Percentiles rank a stretch among this genome's conserved stretches.
These are phyloP conservation scores for Terana coerulea DNA, from an alignment of 768 basidiomycete genomes.

Conservation along the genomic window DNA sequence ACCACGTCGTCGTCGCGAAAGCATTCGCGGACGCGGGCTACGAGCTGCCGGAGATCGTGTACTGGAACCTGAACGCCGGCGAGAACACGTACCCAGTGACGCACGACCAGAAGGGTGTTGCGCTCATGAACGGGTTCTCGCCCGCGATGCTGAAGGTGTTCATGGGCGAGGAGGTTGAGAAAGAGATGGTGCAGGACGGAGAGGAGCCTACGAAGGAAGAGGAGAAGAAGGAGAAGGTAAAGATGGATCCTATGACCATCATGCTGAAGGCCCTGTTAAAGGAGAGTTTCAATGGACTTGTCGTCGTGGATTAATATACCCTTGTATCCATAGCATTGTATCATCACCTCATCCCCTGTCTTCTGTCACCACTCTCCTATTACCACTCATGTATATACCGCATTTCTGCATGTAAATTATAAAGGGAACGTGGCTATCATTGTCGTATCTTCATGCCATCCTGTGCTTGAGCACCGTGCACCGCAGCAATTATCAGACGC, in stretches of 20 bases:
- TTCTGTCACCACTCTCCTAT: too few species aligned
- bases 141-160: conserved; percentile 69
- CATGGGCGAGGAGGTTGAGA: conserved; percentile 48
- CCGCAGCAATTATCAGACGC: too few species aligned
- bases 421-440: too few species aligned
- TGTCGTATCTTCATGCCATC: too few species aligned
- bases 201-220: conserved; percentile 35
- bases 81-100: conserved; percentile 42
- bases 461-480: too few species aligned
- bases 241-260: conserved; percentile 28
- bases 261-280: conserved; percentile 41
- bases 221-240: conserved; percentile 31
- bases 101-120: conserved; percentile 55
- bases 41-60: conserved; percentile 69
- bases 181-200: conserved; percentile 17
- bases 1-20: conserved; percentile 50
- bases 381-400: too few species aligned
- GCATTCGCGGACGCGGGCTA: conserved; percentile 63
- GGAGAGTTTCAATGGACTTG: conserved; percentile 52
- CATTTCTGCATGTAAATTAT: too few species aligned
- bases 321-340: too few species aligned
- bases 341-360: too few species aligned
- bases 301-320: conserved; percentile 58
- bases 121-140: conserved; percentile 68
- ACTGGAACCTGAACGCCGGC: conserved; percentile 52